These are phyloP conservation scores for Arthrocladium fulminans DNA, from an alignment of 2,329 filamentous ascomycete species.

Conservation along the genomic window DNA sequence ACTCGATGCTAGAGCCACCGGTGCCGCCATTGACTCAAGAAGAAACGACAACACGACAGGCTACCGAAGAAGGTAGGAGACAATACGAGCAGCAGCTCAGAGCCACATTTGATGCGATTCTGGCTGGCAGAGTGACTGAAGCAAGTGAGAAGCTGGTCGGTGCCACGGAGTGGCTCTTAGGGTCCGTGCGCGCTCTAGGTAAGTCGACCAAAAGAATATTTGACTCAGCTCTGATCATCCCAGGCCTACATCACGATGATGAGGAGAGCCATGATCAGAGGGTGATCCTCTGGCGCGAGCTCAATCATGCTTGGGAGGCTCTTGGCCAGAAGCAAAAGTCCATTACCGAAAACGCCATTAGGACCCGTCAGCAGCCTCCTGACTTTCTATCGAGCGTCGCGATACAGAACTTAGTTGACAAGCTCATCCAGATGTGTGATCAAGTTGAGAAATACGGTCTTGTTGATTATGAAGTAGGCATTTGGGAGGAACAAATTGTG, in stretches of 20 bases:
- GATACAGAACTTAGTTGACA: constrained; percentile 70
- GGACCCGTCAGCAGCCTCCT: constrained; percentile 49
- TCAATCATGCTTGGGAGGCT: constrained; percentile 85
- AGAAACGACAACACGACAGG: constrained; percentile 35
- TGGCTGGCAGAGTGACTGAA: constrained; percentile 51
- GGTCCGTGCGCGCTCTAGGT: constrained; percentile 59
- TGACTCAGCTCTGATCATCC: constrained; percentile 28
- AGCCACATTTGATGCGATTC: constrained; percentile 63
- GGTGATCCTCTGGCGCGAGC: constrained; percentile 82
- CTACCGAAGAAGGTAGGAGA: constrained; percentile 60
- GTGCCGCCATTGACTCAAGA: constrained; percentile 23
- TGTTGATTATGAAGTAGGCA: constrained; percentile 93
- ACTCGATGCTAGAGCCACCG: constrained; percentile 29
- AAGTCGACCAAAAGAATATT: constrained; percentile 34
- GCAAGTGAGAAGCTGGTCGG: constrained; percentile 51
- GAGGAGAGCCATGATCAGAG: constrained; percentile 64
- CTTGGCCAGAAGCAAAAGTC: constrained; percentile 78
- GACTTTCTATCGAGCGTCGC: constrained; percentile 58
- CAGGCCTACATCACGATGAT: constrained; percentile 79
- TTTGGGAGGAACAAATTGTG: constrained; percentile 90
- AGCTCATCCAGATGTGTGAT: constrained; percentile 75
- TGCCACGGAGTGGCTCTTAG: constrained; percentile 58
- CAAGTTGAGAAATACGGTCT: constrained; percentile 82
- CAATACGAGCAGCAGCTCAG: constrained; percentile 48
- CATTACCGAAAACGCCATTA: constrained; percentile 52